These are phyloP conservation scores for Lathyrus aphaca DNA, from an alignment of 306 rosid genomes.

Conservation along the genomic window DNA sequence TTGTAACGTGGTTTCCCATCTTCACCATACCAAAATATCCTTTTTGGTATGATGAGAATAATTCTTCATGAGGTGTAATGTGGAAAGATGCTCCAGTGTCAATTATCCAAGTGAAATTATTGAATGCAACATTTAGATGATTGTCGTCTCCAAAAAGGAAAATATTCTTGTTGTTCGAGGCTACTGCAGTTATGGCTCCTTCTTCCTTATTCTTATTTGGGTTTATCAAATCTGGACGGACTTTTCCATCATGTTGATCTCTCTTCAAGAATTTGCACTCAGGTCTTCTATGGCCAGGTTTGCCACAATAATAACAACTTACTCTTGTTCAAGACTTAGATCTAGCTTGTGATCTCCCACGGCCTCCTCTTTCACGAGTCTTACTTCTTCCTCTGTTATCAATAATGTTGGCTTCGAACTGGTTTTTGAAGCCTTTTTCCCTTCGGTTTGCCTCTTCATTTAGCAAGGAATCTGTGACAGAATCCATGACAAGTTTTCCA, in stretches of 20 bases:
- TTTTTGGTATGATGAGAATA: background rate
- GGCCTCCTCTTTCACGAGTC: too few species aligned
- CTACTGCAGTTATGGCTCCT: background rate
- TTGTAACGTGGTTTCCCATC: background rate
- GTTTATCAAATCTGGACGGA: background rate
- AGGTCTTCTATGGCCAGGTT: background rate
- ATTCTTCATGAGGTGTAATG: background rate
- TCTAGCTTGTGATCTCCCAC: too few species aligned
- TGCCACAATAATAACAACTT: background rate
- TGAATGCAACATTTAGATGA: background rate
- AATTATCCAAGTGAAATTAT: too few species aligned
- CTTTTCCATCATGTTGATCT: background rate
- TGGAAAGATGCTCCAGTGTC: background rate
- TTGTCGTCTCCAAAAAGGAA: background rate
- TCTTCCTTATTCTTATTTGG: background rate
- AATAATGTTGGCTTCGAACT: background rate
- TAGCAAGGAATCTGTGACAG: too few species aligned
- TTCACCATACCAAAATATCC: too few species aligned
- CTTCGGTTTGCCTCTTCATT: too few species aligned
- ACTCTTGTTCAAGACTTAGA: background rate
- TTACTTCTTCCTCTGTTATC: background rate
- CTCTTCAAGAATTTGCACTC: background rate
- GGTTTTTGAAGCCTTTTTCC: background rate
- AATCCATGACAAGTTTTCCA: background rate
- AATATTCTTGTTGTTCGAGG: background rate